Base-by-base conservation (phyloP, 202 grass and related monocot genomes). In the Schoenoplectus triqueter region DNA sequence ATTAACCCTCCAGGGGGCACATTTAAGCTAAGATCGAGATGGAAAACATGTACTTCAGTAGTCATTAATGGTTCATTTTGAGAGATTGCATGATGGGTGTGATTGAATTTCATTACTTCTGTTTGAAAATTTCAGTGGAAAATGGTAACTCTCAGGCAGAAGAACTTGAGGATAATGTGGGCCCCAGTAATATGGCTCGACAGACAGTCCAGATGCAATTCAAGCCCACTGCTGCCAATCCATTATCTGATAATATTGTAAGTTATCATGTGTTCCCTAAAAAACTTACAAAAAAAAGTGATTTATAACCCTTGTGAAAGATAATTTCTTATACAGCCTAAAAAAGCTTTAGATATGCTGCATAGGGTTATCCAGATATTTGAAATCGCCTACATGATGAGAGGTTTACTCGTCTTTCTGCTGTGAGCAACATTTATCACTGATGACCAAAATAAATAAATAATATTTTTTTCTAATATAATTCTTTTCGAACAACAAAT, bases 171-270 rank as follows among this genome's bases (percentile, higher is more conserved):
- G 90, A 92, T 63, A 86, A 74, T 56, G 78, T 85, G 47, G 91
- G 70, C 80, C 83, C 87, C 79, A 92, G 84, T 87, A 82, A 87
- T 90, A 84, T 71, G 78, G 66, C 87, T 42, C 83, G 85, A n/a
- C 81, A 81, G 52, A 73, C 89, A 75, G 63, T 85, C 84, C 81
- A 84, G 18, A 85, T 90, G 59, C 92, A 93, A 77, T 87, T 92
- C 67, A 95, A 93, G 85, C 70, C 45, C 56, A 10, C 78, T 79
- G 79, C 84, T 72, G 82, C 46, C 4, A 85, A 70, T 82, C 85
- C 84, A 18, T 70, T 6, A 71, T 79, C 56, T 64, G 69, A 93
- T 17, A 90, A 84, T 86, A 55, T 82, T 81, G 91, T 96, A 87
- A 90, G 93, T 57, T 31, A 31, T 31, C 4, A 61, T 10, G 4